phyloP scores from a whole-genome alignment of 345 rosid species.

The Citrus sp. region DNA sequence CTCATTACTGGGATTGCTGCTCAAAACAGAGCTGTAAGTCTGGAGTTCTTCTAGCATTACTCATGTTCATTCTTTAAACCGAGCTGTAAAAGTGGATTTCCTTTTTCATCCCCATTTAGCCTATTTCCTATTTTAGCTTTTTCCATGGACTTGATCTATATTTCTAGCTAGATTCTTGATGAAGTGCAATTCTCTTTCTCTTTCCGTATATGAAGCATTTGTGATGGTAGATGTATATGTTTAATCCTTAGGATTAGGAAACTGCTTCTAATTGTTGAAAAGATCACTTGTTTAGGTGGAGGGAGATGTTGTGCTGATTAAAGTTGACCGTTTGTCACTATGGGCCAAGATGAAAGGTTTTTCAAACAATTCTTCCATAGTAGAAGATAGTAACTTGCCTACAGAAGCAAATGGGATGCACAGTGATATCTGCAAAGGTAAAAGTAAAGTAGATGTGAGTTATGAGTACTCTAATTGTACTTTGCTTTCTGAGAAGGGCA shows the following conservation, averaged over 20 bases:
- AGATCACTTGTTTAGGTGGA: conserved; percentile 48
- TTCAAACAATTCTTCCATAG: conserved; percentile 24
- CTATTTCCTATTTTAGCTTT: background rate
- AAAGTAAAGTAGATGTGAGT: conserved; percentile 27
- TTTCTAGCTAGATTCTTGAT: background rate
- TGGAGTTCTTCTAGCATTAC: background rate
- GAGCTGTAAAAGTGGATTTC: conserved; percentile 53
- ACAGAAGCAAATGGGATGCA: conserved; percentile 25
- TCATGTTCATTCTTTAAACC: conserved; percentile 23
- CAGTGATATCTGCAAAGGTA: conserved; percentile 28
- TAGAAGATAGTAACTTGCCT: conserved; percentile 30
- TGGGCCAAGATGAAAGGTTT: conserved; percentile 89
- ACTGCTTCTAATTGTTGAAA: background rate
- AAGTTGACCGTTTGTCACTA: conserved; percentile 53
- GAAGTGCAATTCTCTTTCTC: background rate
- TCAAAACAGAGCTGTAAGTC: conserved; percentile 94
- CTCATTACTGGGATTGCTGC: conserved; percentile 61
- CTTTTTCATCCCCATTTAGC: background rate
- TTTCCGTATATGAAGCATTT: background rate
- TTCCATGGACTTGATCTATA: background rate
- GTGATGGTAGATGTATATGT: background rate
- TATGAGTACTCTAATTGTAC: conserved; percentile 15
- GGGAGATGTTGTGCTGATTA: conserved; percentile 70
- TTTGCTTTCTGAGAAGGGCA: conserved; percentile 15
- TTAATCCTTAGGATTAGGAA: background rate